Base-by-base conservation (phyloP, 83 land plant species). In the Thuja plicata region DNA sequence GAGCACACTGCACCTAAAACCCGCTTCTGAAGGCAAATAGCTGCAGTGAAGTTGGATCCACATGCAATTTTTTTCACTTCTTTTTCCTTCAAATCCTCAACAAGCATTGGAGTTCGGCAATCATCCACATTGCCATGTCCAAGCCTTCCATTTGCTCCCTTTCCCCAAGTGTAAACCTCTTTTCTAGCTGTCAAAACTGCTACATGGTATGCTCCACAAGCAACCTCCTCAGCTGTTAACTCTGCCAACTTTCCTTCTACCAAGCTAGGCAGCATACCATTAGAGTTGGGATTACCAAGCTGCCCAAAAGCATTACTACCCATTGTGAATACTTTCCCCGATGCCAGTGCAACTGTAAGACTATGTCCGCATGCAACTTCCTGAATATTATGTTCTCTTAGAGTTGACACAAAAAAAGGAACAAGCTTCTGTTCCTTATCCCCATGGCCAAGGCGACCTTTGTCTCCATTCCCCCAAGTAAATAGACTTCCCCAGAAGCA, bases 381-480 rank as follows among this genome's bases (percentile, higher is more conserved):
- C 86, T 92, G 94, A 88, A 97, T 91, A 71, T 96, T 95, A 90
- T 97, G 94, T 74, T 96, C 98, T 74, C 93, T 95, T 17, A 97
- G 95, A 8, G 98, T 90, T 27, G 97, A 92, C 46, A 96, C 98
- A 86, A 94, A 94, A 37, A 92, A 89, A 11, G 94, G 94, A 82
- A 92, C 87, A 48, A 93, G 50, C 86, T 87, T 83, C 35, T 93
- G 89, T 50, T 93, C 94, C 88, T 89, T 93, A 86, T 88, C 94
- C 19, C 96, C 96, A 88, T 95, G 97, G n/a, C 99, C 99, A 35
- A 97, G 87, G 21, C 97, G 94, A 43, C 96, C 85, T 87, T 96
- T 97, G 79, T 95, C 99, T 79, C 99, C 99, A 87, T 97, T 98
- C 13, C 99, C 99, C 99, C 99, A 97, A 0, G 99, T 96, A 88